Percentiles rank a stretch among this genome's conserved stretches.
Evolutionary conservation across 352 stramenopile genomes (phyloP).

Genomic region (Salisapilia sapeloensis): DNA sequence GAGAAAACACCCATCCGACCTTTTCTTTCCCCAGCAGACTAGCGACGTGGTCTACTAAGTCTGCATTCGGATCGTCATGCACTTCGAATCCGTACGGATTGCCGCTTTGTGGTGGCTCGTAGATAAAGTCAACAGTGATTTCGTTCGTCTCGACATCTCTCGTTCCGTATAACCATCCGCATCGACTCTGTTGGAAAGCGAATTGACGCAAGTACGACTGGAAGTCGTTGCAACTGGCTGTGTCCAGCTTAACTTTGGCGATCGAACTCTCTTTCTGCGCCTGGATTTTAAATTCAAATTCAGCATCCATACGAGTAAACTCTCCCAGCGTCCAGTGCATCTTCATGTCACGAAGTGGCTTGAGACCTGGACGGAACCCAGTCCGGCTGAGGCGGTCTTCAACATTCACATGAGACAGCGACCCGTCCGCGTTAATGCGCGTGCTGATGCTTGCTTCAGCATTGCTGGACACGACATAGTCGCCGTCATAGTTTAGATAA

Average conservation of each 20-base stretch:
- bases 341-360: slow-evolving; percentile 95
- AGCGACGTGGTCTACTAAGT: slow-evolving; percentile 75
- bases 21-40: slow-evolving; percentile 79
- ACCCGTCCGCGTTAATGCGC: slow-evolving; percentile 70
- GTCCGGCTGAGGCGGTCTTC: slow-evolving; percentile 59
- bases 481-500: slow-evolving; percentile 59
- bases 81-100: slow-evolving; percentile 83
- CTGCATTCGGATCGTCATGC: slow-evolving; percentile 81
- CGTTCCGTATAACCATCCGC: slow-evolving; percentile 90
- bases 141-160: slow-evolving; percentile 74
- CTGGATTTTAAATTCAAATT: slow-evolving; percentile 96
- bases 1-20: slow-evolving; percentile 96
- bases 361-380: slow-evolving; percentile 90
- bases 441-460: slow-evolving; percentile 12
- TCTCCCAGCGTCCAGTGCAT: slow-evolving; percentile 97
- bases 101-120: slow-evolving; percentile 89
- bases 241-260: slow-evolving; percentile 76
- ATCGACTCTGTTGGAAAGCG: slow-evolving; percentile 88
- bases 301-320: slow-evolving; percentile 94
- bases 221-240: slow-evolving; percentile 79
- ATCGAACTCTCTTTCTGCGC: slow-evolving; percentile 82
- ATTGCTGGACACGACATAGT: slow-evolving; percentile 28
- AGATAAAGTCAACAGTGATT: slow-evolving; percentile 91
- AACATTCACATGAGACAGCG: slow-evolving; percentile 60
- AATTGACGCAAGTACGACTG: slow-evolving; percentile 82